phyloP scores from a whole-genome alignment of 1,284 basidiomycete species.

The Thecaphora frezii region DNA sequence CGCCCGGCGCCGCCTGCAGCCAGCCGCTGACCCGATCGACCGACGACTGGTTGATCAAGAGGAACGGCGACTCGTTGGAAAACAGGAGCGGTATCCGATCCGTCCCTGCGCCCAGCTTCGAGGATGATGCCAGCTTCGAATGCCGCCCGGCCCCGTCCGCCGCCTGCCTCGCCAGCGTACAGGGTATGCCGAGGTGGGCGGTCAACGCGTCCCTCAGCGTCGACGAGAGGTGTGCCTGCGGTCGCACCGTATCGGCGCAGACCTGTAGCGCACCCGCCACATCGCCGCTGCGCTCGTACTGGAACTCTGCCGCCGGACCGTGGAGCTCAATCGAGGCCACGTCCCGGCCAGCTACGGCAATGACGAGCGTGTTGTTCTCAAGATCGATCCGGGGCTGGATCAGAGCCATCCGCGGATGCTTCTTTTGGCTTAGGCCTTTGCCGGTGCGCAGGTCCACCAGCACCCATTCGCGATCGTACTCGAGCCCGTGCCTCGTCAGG shows the following conservation, averaged over 20 bases:
- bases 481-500: slow-evolving; percentile 31
- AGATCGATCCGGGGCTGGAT: slow-evolving; percentile 32
- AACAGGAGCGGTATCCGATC: slow-evolving; percentile 36
- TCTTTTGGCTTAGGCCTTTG: slow-evolving; percentile 40
- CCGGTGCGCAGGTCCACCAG: slow-evolving; percentile 31
- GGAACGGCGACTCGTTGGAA: slow-evolving; percentile 46
- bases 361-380: slow-evolving; percentile 6
- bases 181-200: slow-evolving; percentile 24
- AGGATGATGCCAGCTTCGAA: slow-evolving; percentile 8
- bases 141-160: slow-evolving; percentile 11
- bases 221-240: slow-evolving; percentile 15
- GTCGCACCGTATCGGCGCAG: slow-evolving; percentile 17
- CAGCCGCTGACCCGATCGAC: slow-evolving; percentile 28
- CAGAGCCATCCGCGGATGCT: slow-evolving; percentile 33
- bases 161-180: slow-evolving; percentile 29
- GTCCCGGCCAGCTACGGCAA: slow-evolving; percentile 7
- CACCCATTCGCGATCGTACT: slow-evolving; percentile 43
- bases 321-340: slow-evolving; percentile 6
- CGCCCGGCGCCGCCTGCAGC: no score
- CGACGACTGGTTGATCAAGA: slow-evolving; percentile 31
- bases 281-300: slow-evolving; percentile 5
- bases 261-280: slow-evolving; percentile 6
- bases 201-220: slow-evolving; percentile 18
- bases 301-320: slow-evolving; percentile 5
- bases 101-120: slow-evolving; percentile 6